Percentiles rank a stretch among this genome's conserved stretches.
phyloP scores from a whole-genome alignment of 1,284 basidiomycete genomes.

The Pholiota adiposa region DNA sequence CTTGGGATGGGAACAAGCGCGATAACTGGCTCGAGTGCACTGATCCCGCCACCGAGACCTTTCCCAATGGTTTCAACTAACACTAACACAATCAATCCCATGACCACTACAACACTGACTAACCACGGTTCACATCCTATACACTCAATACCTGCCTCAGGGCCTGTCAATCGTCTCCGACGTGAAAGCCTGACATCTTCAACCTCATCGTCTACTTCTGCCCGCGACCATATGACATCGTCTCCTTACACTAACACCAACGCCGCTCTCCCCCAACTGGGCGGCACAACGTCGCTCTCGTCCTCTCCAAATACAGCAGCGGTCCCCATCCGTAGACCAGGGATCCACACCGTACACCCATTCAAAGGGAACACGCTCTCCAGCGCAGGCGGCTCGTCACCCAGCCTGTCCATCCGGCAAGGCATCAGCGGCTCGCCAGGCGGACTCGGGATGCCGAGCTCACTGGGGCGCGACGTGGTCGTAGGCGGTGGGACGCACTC shows the following conservation, averaged over 20 bases:
- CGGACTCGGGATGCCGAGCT: conserved; percentile 8
- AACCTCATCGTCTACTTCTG: conserved; percentile 35
- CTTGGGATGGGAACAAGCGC: conserved; percentile 24
- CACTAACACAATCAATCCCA: conserved; percentile 3
- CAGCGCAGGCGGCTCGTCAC: conserved; percentile 43
- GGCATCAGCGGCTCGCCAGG: conserved; percentile 12
- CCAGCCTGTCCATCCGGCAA: conserved; percentile 33
- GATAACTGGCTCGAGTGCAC: conserved; percentile 23
- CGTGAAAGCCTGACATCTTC: conserved; percentile 35
- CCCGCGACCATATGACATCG: conserved; percentile 15
- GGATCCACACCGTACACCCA: conserved; percentile 56
- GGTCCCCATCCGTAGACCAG: conserved; percentile 57
- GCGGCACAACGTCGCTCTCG: conserved; percentile 30
- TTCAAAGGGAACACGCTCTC: conserved; percentile 75
- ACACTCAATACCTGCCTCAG: conserved; percentile 22
- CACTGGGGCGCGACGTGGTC: conserved; percentile 17
- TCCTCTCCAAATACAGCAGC: conserved; percentile 45
- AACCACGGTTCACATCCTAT: conserved; percentile 15
- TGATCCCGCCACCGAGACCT: conserved; percentile 28
- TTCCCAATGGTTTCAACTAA: conserved; percentile 21
- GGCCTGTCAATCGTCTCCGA: conserved; percentile 31
- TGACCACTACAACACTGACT: not conserved
- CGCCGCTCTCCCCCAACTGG: conserved; percentile 2
- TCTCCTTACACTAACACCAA: conserved; percentile 6
- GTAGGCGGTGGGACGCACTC: conserved; percentile 22